Evolutionary conservation across 805 yeast genomes (phyloP), one percentile per base, ranked within the genome.

Genomic region (Spathaspora boniae): DNA sequence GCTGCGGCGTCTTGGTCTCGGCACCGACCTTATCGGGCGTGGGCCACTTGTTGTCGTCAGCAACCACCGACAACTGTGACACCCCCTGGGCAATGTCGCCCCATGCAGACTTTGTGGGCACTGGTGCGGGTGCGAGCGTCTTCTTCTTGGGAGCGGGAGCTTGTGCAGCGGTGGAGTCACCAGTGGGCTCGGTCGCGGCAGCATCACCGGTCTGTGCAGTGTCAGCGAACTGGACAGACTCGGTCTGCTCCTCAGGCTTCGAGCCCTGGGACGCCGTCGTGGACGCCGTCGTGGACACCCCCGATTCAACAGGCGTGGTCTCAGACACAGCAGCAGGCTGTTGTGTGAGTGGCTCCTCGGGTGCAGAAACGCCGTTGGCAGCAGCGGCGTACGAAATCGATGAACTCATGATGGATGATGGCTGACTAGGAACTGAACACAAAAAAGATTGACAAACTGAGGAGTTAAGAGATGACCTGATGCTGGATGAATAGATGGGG

Each of bases 41-140:
- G 12, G 73, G 72, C 69, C 71, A 66, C 44, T 63, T 66, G 37
- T 50, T 54, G 36, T 64, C 72, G 45, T 66, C 72, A n/a, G n/a
- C n/a, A n/a, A n/a, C n/a, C 19, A 65, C 69, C 16, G 46, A 37
- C 11, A 53, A 32, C 16, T 47, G 16, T 2, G 45, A 22, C 18
- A 31, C 33, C 12, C 31, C 17, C 20, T 44, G 26, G 5, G 56
- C 35, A 9, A 58, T 33, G 9, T 54, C 34, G 12, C 68, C 70
- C 73, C 73, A 67, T 6, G 60, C 73, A 11, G 68, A 60, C 34
- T 60, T 64, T 31, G 57, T 37, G 7, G 73, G 73, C 34, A 67
- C 70, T 1, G 73, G 73, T 7, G 73, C 73, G 4, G 73, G 72
- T 5, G 70, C 67, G 47, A 67, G 59, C 5, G 49, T 37, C 38